Evolutionary conservation across 352 stramenopile species (phyloP).

Genomic region (Vaucheria bursata): DNA sequence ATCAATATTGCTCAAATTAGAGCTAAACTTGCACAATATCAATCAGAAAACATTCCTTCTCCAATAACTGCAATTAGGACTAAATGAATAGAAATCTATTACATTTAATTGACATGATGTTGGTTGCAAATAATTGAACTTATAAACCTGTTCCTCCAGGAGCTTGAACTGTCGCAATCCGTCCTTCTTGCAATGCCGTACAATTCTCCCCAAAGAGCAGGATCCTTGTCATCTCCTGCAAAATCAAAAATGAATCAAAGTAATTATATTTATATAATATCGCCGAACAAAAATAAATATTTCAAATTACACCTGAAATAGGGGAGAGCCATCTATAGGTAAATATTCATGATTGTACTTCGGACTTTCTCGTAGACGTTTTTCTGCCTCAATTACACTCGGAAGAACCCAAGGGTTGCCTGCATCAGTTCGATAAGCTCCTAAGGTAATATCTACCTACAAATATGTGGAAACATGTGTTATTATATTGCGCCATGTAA

Average conservation of each 20-base stretch:
- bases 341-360: constrained; percentile 94
- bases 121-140: no score
- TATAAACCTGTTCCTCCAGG: constrained; percentile 95
- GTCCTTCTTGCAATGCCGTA: constrained; percentile 68
- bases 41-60: no score
- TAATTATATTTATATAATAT: not conserved
- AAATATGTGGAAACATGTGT: constrained; percentile 74
- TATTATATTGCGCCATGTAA: constrained; percentile 47
- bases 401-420: constrained; percentile 76
- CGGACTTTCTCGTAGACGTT: constrained; percentile 70
- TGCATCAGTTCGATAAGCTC: constrained; percentile 86
- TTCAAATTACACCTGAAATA: constrained; percentile 73
- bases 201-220: constrained; percentile 70
- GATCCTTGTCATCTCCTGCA: constrained; percentile 1
- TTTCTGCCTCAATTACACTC: constrained; percentile 87
- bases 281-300: no score
- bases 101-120: no score
- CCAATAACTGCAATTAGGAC: no score
- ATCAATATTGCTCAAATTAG: no score
- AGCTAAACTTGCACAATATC: no score
- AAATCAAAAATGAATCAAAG: not conserved
- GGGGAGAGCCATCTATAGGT: constrained; percentile 68
- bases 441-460: constrained; percentile 92
- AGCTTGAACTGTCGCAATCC: constrained; percentile 84
- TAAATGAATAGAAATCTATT: no score